These are phyloP conservation scores for Phycomyces nitens DNA, from an alignment of 192 early-diverging fungal genomes.

Conservation along the genomic window DNA sequence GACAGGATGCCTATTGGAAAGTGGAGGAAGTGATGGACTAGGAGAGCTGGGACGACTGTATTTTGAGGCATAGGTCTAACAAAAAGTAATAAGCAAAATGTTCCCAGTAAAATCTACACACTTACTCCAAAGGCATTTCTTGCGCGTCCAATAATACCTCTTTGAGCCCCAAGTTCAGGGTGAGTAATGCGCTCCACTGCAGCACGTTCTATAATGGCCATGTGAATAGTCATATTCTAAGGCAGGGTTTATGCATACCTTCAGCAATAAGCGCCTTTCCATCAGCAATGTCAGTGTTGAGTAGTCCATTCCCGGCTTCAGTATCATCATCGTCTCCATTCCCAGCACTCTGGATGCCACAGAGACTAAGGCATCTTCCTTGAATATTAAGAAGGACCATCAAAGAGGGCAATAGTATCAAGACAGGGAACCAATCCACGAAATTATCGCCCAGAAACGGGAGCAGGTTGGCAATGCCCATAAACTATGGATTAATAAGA, in stretches of 20 bases:
- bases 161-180: constrained; percentile 6
- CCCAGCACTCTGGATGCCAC: constrained; percentile 39
- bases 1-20: neutral
- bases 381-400: constrained; percentile 82
- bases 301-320: constrained; percentile 18
- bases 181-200: constrained; percentile 11
- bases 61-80: constrained; percentile 18
- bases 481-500: constrained; percentile 42
- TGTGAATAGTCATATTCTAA: neutral
- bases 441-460: constrained; percentile 86
- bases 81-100: neutral
- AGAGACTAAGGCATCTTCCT: constrained; percentile 71
- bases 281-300: constrained; percentile 29
- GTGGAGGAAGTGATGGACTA: neutral
- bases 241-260: constrained; percentile 10
- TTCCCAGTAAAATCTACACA: neutral
- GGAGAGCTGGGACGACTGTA: constrained; percentile 7
- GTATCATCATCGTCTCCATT: constrained; percentile 40
- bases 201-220: neutral
- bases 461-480: constrained; percentile 83
- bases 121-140: constrained; percentile 19
- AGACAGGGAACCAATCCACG: constrained; percentile 82
- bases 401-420: constrained; percentile 75
- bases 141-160: constrained; percentile 2
- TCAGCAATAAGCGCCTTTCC: constrained; percentile 30